A percentile compares a stretch with the other conserved stretches of the same genome.
These are phyloP conservation scores for Penicillium turbatum DNA, from an alignment of 495 filamentous ascomycete genomes.

Conservation along the genomic window DNA sequence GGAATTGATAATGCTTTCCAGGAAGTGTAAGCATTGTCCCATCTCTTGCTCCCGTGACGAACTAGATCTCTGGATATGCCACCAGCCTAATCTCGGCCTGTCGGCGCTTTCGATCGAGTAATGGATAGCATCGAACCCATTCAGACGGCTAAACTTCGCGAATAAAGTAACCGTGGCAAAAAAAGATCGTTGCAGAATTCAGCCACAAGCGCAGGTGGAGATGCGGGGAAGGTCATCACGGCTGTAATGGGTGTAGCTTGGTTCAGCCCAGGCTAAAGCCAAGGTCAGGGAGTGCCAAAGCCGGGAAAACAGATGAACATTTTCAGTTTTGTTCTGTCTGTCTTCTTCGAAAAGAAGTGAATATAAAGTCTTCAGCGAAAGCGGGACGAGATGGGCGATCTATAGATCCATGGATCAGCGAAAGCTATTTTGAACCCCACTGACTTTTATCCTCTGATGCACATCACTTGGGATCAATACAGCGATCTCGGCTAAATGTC, in stretches of 20 bases:
- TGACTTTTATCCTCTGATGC: no score
- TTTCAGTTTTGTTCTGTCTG: no score
- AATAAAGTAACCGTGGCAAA: not conserved
- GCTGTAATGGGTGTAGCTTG: conserved; percentile 1
- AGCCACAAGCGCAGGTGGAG: not conserved
- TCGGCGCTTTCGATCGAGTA: no score
- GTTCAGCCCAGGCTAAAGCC: not conserved
- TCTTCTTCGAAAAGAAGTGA: not conserved
- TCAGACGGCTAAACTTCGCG: not conserved
- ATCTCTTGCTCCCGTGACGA: not conserved
- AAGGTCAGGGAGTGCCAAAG: not conserved
- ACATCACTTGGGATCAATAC: no score
- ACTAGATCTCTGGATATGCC: not conserved
- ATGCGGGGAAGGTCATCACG: conserved; percentile 6
- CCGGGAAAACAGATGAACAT: not conserved
- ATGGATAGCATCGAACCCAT: no score
- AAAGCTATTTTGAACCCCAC: no score
- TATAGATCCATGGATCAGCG: no score
- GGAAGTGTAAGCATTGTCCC: not conserved
- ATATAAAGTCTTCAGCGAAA: not conserved
- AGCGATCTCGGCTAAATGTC: no score
- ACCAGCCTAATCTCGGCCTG: not conserved
- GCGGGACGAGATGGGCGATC: not conserved
- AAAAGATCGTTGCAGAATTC: not conserved
- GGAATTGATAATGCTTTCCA: not conserved